These are phyloP conservation scores for Solanum hybrid DNA, from an alignment of 305 asterid genomes.

Conservation along the genomic window DNA sequence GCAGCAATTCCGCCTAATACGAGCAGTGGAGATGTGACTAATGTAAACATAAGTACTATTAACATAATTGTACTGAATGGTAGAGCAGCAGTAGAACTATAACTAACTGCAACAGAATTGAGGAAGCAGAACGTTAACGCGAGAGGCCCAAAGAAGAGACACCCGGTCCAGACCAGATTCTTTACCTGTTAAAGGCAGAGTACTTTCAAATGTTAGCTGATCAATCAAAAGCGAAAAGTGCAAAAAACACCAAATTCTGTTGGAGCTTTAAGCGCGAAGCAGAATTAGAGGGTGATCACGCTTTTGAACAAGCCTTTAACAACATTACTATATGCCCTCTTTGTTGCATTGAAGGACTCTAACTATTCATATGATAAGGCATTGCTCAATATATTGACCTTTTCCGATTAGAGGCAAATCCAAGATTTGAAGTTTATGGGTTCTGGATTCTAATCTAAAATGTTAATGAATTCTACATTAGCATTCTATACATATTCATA, in stretches of 20 bases:
- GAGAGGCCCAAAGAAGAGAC: constrained; percentile 19
- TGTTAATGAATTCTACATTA: background rate
- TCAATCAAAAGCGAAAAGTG: background rate
- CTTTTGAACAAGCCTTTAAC: background rate
- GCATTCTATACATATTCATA: background rate
- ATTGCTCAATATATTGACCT: background rate
- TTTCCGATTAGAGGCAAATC: background rate
- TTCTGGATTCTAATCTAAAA: background rate
- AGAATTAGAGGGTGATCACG: background rate
- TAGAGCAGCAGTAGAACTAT: constrained; percentile 17
- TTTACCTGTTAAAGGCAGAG: constrained; percentile 13
- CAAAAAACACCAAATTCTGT: background rate
- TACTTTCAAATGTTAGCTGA: background rate
- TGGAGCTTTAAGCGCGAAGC: background rate
- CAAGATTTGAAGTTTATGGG: background rate
- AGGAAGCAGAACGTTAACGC: constrained; percentile 19
- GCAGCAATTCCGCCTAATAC: constrained; percentile 18
- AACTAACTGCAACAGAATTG: constrained; percentile 15
- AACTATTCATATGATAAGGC: background rate
- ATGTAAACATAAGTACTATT: constrained; percentile 16
- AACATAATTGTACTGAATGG: constrained; percentile 14
- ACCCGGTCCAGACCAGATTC: constrained; percentile 14
- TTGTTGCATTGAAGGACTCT: background rate
- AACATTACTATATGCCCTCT: background rate
- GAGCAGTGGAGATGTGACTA: constrained; percentile 21